Percentiles rank a stretch among this genome's conserved stretches.
Evolutionary conservation across 345 rosid species (phyloP).

Genomic region (Sonneratia caseolaris): DNA sequence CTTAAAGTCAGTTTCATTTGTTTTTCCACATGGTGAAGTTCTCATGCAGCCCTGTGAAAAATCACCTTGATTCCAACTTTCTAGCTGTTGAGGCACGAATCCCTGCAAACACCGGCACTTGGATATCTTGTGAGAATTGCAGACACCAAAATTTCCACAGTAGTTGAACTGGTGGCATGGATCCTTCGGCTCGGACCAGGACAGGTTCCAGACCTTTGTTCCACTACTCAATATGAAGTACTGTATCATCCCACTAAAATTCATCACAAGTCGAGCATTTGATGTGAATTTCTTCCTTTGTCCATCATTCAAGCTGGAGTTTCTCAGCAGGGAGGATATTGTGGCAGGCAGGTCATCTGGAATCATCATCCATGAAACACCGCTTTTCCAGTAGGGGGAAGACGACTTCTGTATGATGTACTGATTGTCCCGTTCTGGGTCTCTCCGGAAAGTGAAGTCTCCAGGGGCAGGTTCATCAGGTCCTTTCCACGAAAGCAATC

Average conservation of each 20-base stretch:
- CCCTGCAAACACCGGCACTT: conserved; percentile 37
- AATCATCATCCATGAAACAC: background rate
- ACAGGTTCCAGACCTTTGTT: conserved; percentile 1
- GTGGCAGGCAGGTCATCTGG: fast-evolving
- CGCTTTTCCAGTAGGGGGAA: conserved; percentile 9
- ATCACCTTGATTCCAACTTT: conserved; percentile 10
- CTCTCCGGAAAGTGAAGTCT: conserved; percentile 17
- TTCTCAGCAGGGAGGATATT: background rate
- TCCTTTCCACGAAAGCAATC: conserved; percentile 41
- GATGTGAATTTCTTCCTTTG: background rate
- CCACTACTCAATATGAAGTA: background rate
- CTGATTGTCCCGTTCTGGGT: background rate
- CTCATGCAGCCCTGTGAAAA: conserved; percentile 12
- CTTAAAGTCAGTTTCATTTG: background rate
- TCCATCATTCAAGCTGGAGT: background rate
- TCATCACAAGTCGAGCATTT: conserved; percentile 22
- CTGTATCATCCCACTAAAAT: conserved; percentile 17
- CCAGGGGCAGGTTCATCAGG: conserved; percentile 40
- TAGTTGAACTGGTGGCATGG: conserved; percentile 9
- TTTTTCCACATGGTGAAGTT: conserved; percentile 6
- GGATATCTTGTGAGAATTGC: conserved; percentile 14
- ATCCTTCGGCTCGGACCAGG: conserved; percentile 18
- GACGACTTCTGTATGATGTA: fast-evolving
- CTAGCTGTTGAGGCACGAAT: conserved; percentile 10
- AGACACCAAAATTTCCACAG: conserved; percentile 23